Evolutionary conservation across 2,329 filamentous ascomycete species (phyloP), one percentile per base, ranked within the genome.

Genomic region (Neonectria faginata): DNA sequence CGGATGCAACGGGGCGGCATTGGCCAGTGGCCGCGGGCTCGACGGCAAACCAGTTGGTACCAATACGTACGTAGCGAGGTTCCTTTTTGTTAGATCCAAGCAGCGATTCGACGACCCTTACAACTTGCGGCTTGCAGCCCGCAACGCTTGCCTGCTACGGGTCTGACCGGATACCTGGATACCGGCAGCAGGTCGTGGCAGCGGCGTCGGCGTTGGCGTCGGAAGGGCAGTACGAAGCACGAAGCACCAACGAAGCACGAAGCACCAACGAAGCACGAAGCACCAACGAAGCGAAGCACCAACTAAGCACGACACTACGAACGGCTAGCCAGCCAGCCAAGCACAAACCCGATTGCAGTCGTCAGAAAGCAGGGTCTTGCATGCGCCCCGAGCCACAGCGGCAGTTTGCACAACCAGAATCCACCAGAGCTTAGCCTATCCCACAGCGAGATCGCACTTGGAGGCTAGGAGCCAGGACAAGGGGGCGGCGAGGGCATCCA

Each of bases 401-500:
- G 51, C 57, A 59, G 69, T 67, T 67, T 67, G 58, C 59, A 50
- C 56, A 45, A 57, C 59, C 59, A 27, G 50, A 51, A n/a, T 18
- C 39, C n/a, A 41, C 39, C 39, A n/a, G 39, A 41, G 16, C 6
- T n/a, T 41, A 41, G 16, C 16, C 39, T 41, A n/a, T 68, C 57
- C 60, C 62, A 48, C 62, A 45, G 51, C 52, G 27, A 42, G 18
- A 70, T 55, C 50, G 69, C 64, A 69, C 70, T 57, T 39, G 47
- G 14, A 64, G 39, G 44, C 62, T 5, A 72, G 62, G 67, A 39
- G 57, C 36, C 20, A 39, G 48, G 42, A 52, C 60, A 60, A 60
- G 70, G 60, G 62, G 65, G 36, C 41, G 48, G 58, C 51, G 53
- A 66, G 61, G 60, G 57, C 48, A 39, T 39, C 36, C 36, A 54